phyloP scores from a whole-genome alignment of 257 asterid genomes.

The Przewalskia tangutica region DNA sequence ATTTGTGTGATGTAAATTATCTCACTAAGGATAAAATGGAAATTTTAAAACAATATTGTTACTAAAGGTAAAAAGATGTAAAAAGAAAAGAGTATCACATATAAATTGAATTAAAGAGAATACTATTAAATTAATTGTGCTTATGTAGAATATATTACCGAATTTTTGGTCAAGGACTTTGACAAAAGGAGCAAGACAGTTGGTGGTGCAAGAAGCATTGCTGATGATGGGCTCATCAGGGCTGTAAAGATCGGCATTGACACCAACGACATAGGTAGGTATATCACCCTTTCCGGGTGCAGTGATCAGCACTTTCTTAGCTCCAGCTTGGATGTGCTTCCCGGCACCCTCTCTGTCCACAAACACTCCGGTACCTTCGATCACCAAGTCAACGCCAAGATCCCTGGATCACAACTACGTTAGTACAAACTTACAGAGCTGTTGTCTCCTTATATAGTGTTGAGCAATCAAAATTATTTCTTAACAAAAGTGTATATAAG shows the following conservation, averaged over 20 bases:
- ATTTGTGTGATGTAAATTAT: too few relatives aligned
- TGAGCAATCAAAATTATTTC: neutral
- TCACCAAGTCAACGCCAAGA: neutral
- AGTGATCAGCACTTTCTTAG: neutral
- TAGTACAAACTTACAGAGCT: too few relatives aligned
- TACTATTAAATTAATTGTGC: too few relatives aligned
- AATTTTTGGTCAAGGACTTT: neutral
- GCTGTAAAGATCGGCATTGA: neutral
- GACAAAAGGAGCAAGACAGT: neutral
- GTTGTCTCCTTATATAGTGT: neutral
- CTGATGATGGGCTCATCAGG: neutral
- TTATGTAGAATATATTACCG: neutral
- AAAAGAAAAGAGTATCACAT: too few relatives aligned
- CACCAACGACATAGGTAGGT: neutral
- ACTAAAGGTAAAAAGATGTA: too few relatives aligned
- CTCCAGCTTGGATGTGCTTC: neutral
- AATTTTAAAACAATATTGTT: too few relatives aligned
- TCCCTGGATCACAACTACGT: neutral
- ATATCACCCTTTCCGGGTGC: neutral
- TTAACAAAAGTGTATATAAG: neutral
- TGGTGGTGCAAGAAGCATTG: neutral
- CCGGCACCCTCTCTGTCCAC: neutral
- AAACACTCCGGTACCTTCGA: neutral
- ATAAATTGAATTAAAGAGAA: too few relatives aligned
- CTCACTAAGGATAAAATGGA: too few relatives aligned